Evolutionary conservation across 768 basidiomycete species (phyloP), one percentile per base, ranked within the genome.

Genomic region (Kondoa malvinella): DNA sequence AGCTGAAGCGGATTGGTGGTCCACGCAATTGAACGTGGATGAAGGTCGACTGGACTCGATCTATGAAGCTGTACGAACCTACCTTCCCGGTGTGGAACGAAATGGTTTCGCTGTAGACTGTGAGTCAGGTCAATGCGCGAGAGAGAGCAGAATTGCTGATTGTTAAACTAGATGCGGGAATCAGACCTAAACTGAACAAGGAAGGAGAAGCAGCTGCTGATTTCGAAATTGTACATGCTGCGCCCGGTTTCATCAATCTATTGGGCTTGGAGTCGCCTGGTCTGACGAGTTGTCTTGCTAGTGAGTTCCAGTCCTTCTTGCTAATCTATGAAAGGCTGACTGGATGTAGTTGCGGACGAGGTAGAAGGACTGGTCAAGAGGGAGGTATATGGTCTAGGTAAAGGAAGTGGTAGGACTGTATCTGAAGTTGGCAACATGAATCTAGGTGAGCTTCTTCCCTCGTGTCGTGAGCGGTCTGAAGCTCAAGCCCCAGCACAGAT

Each of bases 251-350:
- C 85, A 81, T 96, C 72, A 91, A 85, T 75, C 78, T 95, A 69
- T 76, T 91, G 75, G 91, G 92, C 0, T 91, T 97, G 70, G 91
- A 95, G 75, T 89, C 87, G 70, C 94, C 94, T 0, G 94, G 94
- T 0, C 77, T 97, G 75, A 97, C 94, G 2, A 83, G 87, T 12
- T 83, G 83, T 73, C 81, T 97, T 71, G 91, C 88, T 2, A 86
- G 40, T 50, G 21, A 50, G 40, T 8, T 50, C n/a, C 40, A 50
- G 8, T 73, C 1, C 14, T 12, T 8, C 12, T 50, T 8, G 40
- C 12, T 21, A 50, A 21, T 8, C 12, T 8, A 50, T 8, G 21
- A 50, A 50, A 50, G 40, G 40, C 40, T 50, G 12, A 50, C 21
- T 8, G 40, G 40, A 8, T 50, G 21, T 21, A 50, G 40, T 94